phyloP scores from a whole-genome alignment of 2,329 filamentous ascomycete genomes.

The Aspergillus quadrilineatus region DNA sequence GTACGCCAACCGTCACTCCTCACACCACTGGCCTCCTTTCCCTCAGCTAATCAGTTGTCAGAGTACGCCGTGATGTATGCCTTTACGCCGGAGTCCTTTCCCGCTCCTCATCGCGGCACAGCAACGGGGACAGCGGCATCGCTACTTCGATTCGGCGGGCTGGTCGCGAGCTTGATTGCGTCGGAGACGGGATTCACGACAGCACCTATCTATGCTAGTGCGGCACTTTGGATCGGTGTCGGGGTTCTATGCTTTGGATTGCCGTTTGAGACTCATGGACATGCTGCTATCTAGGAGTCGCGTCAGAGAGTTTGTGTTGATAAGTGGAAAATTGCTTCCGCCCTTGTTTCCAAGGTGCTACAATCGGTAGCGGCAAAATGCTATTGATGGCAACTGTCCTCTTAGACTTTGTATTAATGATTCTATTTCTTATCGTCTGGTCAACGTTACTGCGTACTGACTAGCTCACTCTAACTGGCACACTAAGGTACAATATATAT shows the following conservation, averaged over 20 bases:
- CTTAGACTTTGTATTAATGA: too few relatives aligned
- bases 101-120: constrained; percentile 28
- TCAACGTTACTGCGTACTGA: too few relatives aligned
- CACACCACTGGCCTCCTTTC: background rate
- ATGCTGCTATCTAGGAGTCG: constrained; percentile 21
- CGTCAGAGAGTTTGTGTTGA: background rate
- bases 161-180: constrained; percentile 46
- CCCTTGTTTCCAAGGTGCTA: too few relatives aligned
- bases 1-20: constrained; percentile 11
- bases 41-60: constrained; percentile 10
- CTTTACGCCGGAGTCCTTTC: constrained; percentile 31
- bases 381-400: background rate
- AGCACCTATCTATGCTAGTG: constrained; percentile 48
- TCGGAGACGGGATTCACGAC: constrained; percentile 45
- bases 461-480: too few relatives aligned
- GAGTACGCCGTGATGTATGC: constrained; percentile 34
- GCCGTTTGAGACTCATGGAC: constrained; percentile 47
- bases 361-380: background rate
- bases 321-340: too few relatives aligned
- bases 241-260: constrained; percentile 44
- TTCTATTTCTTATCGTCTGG: too few relatives aligned
- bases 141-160: constrained; percentile 30
- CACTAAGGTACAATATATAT: too few relatives aligned
- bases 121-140: constrained; percentile 36
- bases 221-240: constrained; percentile 46